phyloP scores from a whole-genome alignment of 306 rosid genomes.

The Mimosa bimucronata region DNA sequence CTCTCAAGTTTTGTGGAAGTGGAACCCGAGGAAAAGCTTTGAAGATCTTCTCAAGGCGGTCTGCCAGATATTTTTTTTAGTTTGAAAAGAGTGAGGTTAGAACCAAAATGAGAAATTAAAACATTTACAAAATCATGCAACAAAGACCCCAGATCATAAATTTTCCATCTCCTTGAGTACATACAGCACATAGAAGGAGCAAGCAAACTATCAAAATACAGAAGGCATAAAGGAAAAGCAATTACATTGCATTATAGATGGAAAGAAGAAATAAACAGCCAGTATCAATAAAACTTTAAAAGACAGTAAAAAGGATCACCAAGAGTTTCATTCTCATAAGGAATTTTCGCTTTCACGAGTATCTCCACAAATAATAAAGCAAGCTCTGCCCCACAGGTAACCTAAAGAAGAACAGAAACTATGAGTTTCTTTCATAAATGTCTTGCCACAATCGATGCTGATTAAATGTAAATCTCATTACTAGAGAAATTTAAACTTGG shows the following conservation, averaged over 20 bases:
- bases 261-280: not conserved
- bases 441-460: conserved; percentile 10
- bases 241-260: conserved; percentile 1
- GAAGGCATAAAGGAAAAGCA: conserved; percentile 30
- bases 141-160: conserved; percentile 25
- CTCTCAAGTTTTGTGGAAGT: conserved; percentile 70
- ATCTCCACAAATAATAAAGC: conserved; percentile 88
- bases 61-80: conserved; percentile 56
- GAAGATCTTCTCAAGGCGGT: conserved; percentile 69
- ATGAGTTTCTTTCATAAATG: conserved; percentile 15
- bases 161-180: conserved; percentile 21
- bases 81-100: conserved; percentile 36
- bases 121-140: conserved; percentile 27
- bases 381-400: conserved; percentile 96
- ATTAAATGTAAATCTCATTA: conserved; percentile 10
- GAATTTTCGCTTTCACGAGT: conserved; percentile 77
- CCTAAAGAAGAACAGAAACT: conserved; percentile 52
- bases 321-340: conserved; percentile 63
- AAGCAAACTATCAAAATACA: too few relatives aligned
- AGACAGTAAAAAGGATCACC: conserved; percentile 61
- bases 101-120: conserved; percentile 32
- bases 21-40: conserved; percentile 71
- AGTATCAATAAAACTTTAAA: conserved; percentile 28
- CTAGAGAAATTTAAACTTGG: not conserved
- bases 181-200: conserved; percentile 31